These are phyloP conservation scores for Fraxinus floribunda DNA, from an alignment of 305 asterid species.

Conservation along the genomic window DNA sequence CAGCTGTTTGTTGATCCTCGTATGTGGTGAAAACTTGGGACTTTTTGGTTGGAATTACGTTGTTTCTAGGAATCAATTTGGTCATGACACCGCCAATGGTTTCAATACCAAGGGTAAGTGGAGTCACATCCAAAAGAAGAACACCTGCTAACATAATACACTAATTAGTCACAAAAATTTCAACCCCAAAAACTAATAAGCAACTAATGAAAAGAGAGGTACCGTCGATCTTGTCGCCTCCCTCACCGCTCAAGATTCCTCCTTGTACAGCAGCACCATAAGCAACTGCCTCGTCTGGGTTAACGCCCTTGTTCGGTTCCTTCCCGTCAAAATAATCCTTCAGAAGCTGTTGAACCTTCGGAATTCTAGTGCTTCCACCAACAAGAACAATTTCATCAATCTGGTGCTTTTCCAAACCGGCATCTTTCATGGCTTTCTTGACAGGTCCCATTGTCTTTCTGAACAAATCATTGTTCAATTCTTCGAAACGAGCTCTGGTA, in stretches of 20 bases:
- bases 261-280: conserved; percentile 93
- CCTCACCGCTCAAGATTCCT: conserved; percentile 80
- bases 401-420: conserved; percentile 63
- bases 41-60: conserved; percentile 68
- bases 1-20: conserved; percentile 79
- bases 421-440: conserved; percentile 87
- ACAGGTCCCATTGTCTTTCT: conserved; percentile 82
- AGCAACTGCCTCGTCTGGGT: conserved; percentile 90
- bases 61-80: conserved; percentile 79
- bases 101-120: conserved; percentile 74
- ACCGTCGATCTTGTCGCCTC: conserved; percentile 75
- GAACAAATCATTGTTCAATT: conserved; percentile 78
- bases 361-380: conserved; percentile 92
- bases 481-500: conserved; percentile 85
- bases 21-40: conserved; percentile 76
- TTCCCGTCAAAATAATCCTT: conserved; percentile 74
- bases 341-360: conserved; percentile 77
- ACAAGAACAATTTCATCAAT: conserved; percentile 84
- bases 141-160: conserved; percentile 25
- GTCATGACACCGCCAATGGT: conserved; percentile 71
- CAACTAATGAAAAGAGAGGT: not conserved
- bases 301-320: conserved; percentile 78
- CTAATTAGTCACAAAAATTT: conserved; percentile 12
- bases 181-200: not conserved
- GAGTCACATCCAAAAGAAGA: conserved; percentile 82